Evolutionary conservation across 1,284 basidiomycete species (phyloP).

Genomic region (Fomitiporia mediterranea): DNA sequence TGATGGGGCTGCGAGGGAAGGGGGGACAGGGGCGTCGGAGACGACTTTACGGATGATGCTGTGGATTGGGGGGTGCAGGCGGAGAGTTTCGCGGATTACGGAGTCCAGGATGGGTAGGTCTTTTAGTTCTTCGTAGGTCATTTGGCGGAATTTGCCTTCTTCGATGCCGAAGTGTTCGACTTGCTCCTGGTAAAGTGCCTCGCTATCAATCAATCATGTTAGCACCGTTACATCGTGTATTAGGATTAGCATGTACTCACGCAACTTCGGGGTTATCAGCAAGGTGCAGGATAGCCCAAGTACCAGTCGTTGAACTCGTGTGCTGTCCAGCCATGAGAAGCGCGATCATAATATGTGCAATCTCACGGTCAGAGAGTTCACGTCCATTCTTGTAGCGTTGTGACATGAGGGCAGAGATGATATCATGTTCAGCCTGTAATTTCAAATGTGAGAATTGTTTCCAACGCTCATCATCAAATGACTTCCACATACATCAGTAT

Average conservation of each 20-base stretch:
- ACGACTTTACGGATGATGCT: conserved; percentile 89
- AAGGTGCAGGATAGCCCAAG: conserved; percentile 91
- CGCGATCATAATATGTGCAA: conserved; percentile 96
- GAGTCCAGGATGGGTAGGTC: conserved; percentile 82
- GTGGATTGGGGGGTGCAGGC: conserved; percentile 92
- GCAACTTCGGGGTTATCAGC: conserved; percentile 76
- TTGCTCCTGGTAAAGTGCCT: conserved; percentile 87
- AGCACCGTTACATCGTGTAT: background rate
- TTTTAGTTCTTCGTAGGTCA: conserved; percentile 87
- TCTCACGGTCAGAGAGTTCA: conserved; percentile 80
- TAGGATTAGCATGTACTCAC: conserved; percentile 41
- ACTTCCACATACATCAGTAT: conserved; percentile 36
- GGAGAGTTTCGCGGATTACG: conserved; percentile 89
- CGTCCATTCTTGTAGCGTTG: conserved; percentile 87
- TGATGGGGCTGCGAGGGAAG: conserved; percentile 74
- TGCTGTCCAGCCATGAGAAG: conserved; percentile 98
- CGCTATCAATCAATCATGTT: conserved; percentile 41
- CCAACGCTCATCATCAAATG: background rate
- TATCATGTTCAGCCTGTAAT: conserved; percentile 76
- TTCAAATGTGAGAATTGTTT: conserved; percentile 1
- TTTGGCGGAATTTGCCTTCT: conserved; percentile 75
- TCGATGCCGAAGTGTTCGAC: conserved; percentile 75
- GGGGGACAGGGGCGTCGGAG: conserved; percentile 78
- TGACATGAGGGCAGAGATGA: conserved; percentile 86
- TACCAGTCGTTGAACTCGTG: conserved; percentile 88